Evolutionary conservation across 352 stramenopile species (phyloP), one percentile per base, ranked within the genome.

Genomic region (Phytophthora sp.): DNA sequence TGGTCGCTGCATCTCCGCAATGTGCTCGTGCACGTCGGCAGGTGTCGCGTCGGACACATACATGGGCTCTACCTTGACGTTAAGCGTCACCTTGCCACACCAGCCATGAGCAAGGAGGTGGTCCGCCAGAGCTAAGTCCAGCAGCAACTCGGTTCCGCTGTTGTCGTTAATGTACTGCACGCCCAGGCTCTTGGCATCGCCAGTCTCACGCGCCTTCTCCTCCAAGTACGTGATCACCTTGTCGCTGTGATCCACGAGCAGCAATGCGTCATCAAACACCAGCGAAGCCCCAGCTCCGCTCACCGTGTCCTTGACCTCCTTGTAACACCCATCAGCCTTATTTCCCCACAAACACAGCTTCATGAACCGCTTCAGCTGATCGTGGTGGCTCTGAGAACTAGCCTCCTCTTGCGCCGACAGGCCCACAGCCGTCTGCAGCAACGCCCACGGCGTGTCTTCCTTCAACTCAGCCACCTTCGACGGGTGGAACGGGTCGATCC

Each of bases 121-220:
- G 44, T 91, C 84, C 0, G 69, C 82, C 3, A 93, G 66, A 27
- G 79, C 80, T 23, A 93, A 44, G 39, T 93, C 84, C 1, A 93
- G 52, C 43, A 93, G 55, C 35, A 93, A 51, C 54, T 93, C 82
- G 0, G 80, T 90, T 42, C 82, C 84, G 55, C 80, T 88, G 67
- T 93, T 93, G 66, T 93, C 84, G 52, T 91, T 93, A 58, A 93
- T 88, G 42, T 71, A 91, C 46, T 91, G 74, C 4, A 89, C 26
- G 3, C n/a, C 12, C 9, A 74, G 21, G 1, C 7, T 54, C 26
- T 52, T 62, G 59, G 23, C 48, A 26, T 66, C 62, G 12, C 50
- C 60, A 46, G 18, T 28, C 12, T 66, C 54, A 9, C 35, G 42
- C 4, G 53, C 53, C 12, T 62, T 63, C 18, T 53, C 15, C 28